Evolutionary conservation across 495 filamentous ascomycete genomes (phyloP).

Genomic region (Mycothermus thermophilus): DNA sequence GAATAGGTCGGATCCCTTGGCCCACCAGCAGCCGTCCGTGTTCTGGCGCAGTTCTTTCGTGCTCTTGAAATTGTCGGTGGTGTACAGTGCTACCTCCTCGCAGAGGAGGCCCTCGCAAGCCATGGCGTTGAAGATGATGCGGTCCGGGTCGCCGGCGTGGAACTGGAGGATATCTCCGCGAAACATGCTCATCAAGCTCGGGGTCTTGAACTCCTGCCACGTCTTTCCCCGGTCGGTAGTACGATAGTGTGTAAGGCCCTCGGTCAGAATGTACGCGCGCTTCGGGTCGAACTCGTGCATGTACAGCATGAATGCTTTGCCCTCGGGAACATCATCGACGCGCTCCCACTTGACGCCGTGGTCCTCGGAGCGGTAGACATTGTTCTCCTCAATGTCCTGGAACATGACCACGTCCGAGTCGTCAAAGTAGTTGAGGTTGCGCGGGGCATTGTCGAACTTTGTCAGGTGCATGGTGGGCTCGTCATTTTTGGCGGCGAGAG

Average conservation of each 20-base stretch:
- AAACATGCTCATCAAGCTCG: constrained; percentile 30
- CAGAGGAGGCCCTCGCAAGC: constrained; percentile 47
- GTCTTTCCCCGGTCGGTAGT: constrained; percentile 66
- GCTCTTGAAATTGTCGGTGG: constrained; percentile 65
- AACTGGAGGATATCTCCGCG: constrained; percentile 47
- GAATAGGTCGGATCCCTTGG: constrained; percentile 59
- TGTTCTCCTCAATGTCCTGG: constrained; percentile 38
- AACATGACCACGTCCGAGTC: constrained; percentile 66
- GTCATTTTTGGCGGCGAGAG: constrained; percentile 34
- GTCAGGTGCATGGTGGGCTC: constrained; percentile 32
- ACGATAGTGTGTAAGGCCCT: constrained; percentile 54
- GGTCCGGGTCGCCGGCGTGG: constrained; percentile 65
- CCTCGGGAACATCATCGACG: constrained; percentile 48
- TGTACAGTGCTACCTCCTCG: constrained; percentile 55
- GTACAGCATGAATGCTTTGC: constrained; percentile 42
- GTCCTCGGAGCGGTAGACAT: constrained; percentile 59
- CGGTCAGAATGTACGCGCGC: constrained; percentile 63
- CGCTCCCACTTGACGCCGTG: constrained; percentile 61
- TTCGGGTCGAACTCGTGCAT: constrained; percentile 66
- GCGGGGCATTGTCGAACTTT: constrained; percentile 47
- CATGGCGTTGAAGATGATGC: constrained; percentile 67
- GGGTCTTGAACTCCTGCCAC: constrained; percentile 59
- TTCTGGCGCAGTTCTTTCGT: constrained; percentile 46
- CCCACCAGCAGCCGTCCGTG: constrained; percentile 69
- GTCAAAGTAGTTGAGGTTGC: constrained; percentile 67